Conservation (phyloP, 225 moss, liverwort and hornwort species). For the Straminergon stramineum region DNA sequence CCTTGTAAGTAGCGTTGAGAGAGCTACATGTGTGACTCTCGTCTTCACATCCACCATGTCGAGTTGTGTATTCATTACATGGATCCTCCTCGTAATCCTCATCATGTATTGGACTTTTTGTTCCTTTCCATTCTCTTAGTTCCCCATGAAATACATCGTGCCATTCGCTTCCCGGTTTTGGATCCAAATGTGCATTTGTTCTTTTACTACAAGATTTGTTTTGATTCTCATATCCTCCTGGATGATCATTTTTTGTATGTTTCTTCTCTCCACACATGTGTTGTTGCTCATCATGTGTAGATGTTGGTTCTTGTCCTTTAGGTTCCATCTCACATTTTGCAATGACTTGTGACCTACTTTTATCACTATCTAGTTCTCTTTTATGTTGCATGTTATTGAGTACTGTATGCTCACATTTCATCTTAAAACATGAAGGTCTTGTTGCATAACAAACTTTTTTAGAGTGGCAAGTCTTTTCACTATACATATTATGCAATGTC, state of each 20-base stretch:
- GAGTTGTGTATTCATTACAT: background rate
- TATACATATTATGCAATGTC: background rate
- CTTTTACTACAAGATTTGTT: background rate
- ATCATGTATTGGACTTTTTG: background rate
- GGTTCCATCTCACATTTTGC: slow-evolving; percentile 1
- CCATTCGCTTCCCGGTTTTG: background rate
- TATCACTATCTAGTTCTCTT: background rate
- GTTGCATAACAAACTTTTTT: background rate
- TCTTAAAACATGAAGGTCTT: background rate
- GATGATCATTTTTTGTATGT: background rate
- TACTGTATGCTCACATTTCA: background rate
- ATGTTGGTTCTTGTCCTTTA: background rate
- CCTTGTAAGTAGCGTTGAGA: background rate
- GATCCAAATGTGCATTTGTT: background rate
- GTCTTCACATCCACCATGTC: background rate
- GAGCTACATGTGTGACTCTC: background rate
- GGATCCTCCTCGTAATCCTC: background rate
- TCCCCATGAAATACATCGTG: background rate
- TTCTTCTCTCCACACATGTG: background rate
- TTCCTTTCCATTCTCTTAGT: slow-evolving; percentile 4
- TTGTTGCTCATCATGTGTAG: background rate
- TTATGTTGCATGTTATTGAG: background rate
- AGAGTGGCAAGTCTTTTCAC: background rate
- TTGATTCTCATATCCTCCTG: background rate
- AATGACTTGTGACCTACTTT: background rate